phyloP scores from a whole-genome alignment of 1,284 basidiomycete species.

The Sporisorium reilianum region DNA sequence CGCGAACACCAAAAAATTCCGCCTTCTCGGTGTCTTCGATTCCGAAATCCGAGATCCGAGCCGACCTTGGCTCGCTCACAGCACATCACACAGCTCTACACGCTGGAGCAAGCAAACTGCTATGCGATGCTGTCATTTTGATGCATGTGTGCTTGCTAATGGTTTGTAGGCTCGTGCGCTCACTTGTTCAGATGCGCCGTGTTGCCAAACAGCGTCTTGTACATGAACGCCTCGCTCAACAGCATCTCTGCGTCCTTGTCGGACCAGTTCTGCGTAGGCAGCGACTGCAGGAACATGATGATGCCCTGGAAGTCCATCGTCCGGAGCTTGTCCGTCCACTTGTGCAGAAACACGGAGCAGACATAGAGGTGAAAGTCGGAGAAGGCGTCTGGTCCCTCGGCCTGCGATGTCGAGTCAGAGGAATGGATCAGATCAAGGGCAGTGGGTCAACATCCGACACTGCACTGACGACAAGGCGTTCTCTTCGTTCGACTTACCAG shows the following conservation, averaged over 20 bases:
- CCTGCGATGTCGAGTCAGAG: conserved; percentile 16
- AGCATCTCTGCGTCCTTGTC: conserved; percentile 96
- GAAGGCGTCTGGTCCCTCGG: conserved; percentile 68
- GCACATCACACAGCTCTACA: no score
- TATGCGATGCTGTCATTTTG: neutral
- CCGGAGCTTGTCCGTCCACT: conserved; percentile 62
- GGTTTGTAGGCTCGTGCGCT: no score
- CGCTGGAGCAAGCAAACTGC: neutral
- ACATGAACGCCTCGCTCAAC: conserved; percentile 92
- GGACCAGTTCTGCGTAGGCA: conserved; percentile 93
- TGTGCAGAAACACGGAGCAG: conserved; percentile 66
- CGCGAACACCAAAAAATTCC: neutral
- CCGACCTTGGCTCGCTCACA: no score
- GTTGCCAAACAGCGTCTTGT: conserved; percentile 68
- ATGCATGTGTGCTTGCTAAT: neutral
- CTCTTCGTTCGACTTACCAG: conserved; percentile 38
- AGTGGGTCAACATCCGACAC: neutral
- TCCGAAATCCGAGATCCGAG: conserved; percentile 14
- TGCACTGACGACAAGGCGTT: neutral
- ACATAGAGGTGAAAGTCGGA: conserved; percentile 68
- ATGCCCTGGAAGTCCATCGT: conserved; percentile 77
- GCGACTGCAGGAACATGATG: conserved; percentile 97
- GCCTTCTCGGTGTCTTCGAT: conserved; percentile 7
- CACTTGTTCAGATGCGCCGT: conserved; percentile 64
- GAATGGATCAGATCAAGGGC: neutral